Evolutionary conservation across 2,329 filamentous ascomycete species (phyloP).

Genomic region (Hypoxylon sp.): DNA sequence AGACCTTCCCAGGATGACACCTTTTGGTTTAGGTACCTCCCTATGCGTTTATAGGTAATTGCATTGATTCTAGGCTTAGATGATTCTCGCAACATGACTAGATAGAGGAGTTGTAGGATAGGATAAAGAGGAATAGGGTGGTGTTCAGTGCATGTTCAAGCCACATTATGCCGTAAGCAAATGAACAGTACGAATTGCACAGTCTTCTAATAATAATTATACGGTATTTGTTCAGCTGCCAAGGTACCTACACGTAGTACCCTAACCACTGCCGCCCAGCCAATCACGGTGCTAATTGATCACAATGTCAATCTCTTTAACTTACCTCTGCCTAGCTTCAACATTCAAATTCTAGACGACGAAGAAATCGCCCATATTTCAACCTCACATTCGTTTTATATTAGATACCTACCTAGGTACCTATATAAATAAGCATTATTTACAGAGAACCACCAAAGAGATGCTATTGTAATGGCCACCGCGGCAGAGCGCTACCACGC

Average conservation of each 20-base stretch:
- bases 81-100: neutral
- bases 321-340: neutral
- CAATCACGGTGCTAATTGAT: neutral
- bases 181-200: neutral
- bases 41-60: neutral
- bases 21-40: neutral
- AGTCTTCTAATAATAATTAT: neutral
- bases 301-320: neutral
- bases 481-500: slow-evolving; percentile 50
- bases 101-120: neutral
- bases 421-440: no score
- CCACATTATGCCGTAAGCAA: neutral
- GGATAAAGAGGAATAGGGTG: neutral
- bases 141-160: neutral
- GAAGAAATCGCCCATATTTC: neutral
- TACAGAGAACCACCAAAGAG: neutral
- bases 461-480: slow-evolving; percentile 40
- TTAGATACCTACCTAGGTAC: neutral
- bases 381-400: slow-evolving; percentile 2
- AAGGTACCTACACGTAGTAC: neutral
- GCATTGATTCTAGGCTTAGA: neutral
- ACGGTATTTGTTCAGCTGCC: neutral
- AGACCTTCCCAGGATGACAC: neutral
- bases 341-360: neutral
- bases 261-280: neutral